Percentiles rank a stretch among this genome's conserved stretches.
These are phyloP conservation scores for Starmerella floricola DNA, from an alignment of 805 yeast species.

Conservation along the genomic window DNA sequence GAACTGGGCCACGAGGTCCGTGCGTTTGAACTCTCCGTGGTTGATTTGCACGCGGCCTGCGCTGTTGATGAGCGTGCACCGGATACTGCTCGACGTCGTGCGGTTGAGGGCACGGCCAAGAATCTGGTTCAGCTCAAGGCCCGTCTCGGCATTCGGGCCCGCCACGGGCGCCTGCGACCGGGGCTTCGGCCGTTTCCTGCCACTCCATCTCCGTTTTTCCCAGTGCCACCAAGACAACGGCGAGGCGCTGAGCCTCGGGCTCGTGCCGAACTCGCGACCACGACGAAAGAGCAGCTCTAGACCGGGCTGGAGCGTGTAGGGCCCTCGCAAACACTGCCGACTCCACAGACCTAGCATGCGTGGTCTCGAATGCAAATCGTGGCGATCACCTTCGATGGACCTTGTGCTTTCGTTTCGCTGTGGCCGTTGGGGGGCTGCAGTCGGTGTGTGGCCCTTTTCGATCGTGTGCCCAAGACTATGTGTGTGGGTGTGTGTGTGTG, in stretches of 20 bases:
- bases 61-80: conserved; percentile 71
- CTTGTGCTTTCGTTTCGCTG: too few relatives aligned
- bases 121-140: conserved; percentile 21
- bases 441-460: too few relatives aligned
- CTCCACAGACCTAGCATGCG: too few relatives aligned
- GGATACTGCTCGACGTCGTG: conserved; percentile 34
- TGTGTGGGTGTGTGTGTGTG: too few relatives aligned
- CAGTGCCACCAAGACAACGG: not conserved
- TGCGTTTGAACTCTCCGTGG: conserved; percentile 60
- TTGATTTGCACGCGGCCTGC: conserved; percentile 58
- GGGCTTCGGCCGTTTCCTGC: not conserved
- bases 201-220: not conserved
- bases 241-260: too few relatives aligned
- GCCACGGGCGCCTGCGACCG: not conserved
- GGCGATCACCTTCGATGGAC: too few relatives aligned
- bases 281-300: too few relatives aligned
- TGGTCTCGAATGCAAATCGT: too few relatives aligned
- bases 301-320: too few relatives aligned
- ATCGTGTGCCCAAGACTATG: too few relatives aligned
- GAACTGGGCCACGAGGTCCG: conserved; percentile 59
- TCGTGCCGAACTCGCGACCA: not conserved
- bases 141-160: conserved; percentile 1
- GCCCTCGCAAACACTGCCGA: too few relatives aligned
- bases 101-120: conserved; percentile 21
- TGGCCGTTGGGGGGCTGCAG: too few relatives aligned